phyloP scores from a whole-genome alignment of 2,329 filamentous ascomycete species.

The Aspergillus carbonarius region DNA sequence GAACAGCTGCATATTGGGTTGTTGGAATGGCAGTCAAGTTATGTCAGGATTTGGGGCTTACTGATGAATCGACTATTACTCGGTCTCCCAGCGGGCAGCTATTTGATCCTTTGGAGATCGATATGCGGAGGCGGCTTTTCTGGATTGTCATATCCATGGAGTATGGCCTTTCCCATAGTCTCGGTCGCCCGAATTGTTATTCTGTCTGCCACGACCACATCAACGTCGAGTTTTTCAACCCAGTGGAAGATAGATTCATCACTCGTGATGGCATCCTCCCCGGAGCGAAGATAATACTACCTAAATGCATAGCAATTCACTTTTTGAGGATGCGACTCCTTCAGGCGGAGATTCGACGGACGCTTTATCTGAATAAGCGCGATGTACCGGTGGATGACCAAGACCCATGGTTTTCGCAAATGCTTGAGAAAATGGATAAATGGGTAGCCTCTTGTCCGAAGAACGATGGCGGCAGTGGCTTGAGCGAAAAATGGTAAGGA shows the following conservation, averaged over 20 bases:
- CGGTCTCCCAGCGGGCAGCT: slow-evolving; percentile 59
- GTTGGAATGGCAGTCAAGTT: slow-evolving; percentile 84
- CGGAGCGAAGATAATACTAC: slow-evolving; percentile 68
- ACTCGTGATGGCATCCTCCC: slow-evolving; percentile 71
- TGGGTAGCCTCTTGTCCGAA: slow-evolving; percentile 79
- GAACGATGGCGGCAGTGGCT: slow-evolving; percentile 64
- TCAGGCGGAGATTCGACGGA: slow-evolving; percentile 83
- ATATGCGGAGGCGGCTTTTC: slow-evolving; percentile 83
- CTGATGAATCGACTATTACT: slow-evolving; percentile 83
- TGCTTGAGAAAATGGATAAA: slow-evolving; percentile 73
- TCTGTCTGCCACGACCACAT: slow-evolving; percentile 79
- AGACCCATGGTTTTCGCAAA: slow-evolving; percentile 82
- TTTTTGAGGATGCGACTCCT: slow-evolving; percentile 88
- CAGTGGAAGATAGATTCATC: slow-evolving; percentile 80
- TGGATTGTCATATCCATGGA: slow-evolving; percentile 92
- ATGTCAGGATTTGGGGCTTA: slow-evolving; percentile 82
- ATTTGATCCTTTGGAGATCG: slow-evolving; percentile 72
- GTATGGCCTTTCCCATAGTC: slow-evolving; percentile 78
- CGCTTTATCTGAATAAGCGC: slow-evolving; percentile 81
- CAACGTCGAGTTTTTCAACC: slow-evolving; percentile 80
- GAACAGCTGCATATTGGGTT: slow-evolving; percentile 90
- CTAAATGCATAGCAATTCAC: slow-evolving; percentile 87
- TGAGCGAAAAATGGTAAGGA: slow-evolving; percentile 78
- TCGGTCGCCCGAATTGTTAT: slow-evolving; percentile 84
- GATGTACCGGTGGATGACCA: slow-evolving; percentile 72